Base-by-base conservation (phyloP, 371 early-diverging fungal species). In the Scutellospora calospora region DNA sequence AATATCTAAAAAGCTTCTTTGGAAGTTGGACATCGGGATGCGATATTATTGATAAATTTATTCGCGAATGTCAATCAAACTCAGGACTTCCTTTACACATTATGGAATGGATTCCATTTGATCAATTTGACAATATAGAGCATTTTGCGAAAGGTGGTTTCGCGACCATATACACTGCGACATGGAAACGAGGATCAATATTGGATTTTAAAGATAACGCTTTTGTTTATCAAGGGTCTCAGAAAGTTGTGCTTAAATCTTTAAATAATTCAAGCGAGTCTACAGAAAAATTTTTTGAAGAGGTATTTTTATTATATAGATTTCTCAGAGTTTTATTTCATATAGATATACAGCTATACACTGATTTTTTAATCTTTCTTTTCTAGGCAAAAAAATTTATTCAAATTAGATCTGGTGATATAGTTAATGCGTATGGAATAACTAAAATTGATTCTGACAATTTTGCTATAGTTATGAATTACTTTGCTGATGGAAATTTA, bases 341-440 rank as follows among this genome's bases (percentile, higher is more conserved):
- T 45, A 45, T 45, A 9, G n/a, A n/a, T n/a, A 45, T 11, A 45
- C 45, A 9, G 11, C 11, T 9, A 45, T 8, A 45, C 45, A 45
- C 5, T 11, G n/a, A n/a, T n/a, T n/a, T n/a, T n/a, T n/a, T n/a
- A n/a, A n/a, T 11, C 12, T 6, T 45, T 45, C 0, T 45, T 45
- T 45, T 45, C 8, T 45, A 45, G 45, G 45, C 45, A 45, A 45
- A 45, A 45, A 45, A 45, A 45, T 45, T 45, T 45, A 9, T 45
- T 45, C 45, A 45, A 45, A 45, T 45, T 9, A 45, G 45, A 45
- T 45, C 45, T 9, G 45, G 45, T 1, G 45, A 45, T 18, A 65
- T 77, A 63, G 49, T 63, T 77, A 20, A 60, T 41, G 41, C 18
- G 22, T 77, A 62, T 63, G 77, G 77, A 12, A 63, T 77, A 27